Evolutionary conservation across 2,329 filamentous ascomycete species (phyloP), one percentile per base, ranked within the genome.

Genomic region (Calycina marina): DNA sequence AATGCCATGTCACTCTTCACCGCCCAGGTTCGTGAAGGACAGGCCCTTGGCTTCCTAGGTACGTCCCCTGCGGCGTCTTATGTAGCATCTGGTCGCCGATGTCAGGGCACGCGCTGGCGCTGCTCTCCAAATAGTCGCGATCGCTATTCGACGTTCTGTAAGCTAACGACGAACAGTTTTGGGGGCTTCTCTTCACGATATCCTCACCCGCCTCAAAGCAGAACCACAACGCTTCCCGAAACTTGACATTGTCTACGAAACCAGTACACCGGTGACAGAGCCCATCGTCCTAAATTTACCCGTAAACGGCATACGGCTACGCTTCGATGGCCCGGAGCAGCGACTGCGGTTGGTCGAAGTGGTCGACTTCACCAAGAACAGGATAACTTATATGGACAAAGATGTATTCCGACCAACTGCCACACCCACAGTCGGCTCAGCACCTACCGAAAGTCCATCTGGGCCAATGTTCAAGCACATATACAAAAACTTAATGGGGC

Each of bases 241-340:
- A 46, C 74, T 96, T 53, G 77, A 94, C 46, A 62, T 94, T 18
- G 67, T 76, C 27, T 92, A 90, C 57, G 84, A 84, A 16, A 67
- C 75, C n/a, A 61, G 70, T 11, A 61, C 73, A 9, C 88, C 90
- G 3, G 67, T 94, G 18, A 65, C 65, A 18, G 71, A 82, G 16
- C 82, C 85, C 0, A 69, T 94, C 12, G 62, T 82, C 26, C 58
- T 96, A 34, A 67, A 66, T 12, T 69, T 98, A 4, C 81, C 86
- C 1, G 68, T 72, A 3, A 98, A 96, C 57, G 90, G 90, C 16
- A 56, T 98, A 17, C 79, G 88, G 9, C 61, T 98, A 32, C 83
- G 83, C 25, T 98, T 98, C 51, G 90, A 98, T 52, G 90, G 86
- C 0, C 76, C 82, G 4, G 86, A 96, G 48, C 90, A 98, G 56